Percentiles rank a stretch among this genome's conserved stretches.
Evolutionary conservation across 176 grass and related monocot species (phyloP).

Genomic region (Hordeum vulgare): DNA sequence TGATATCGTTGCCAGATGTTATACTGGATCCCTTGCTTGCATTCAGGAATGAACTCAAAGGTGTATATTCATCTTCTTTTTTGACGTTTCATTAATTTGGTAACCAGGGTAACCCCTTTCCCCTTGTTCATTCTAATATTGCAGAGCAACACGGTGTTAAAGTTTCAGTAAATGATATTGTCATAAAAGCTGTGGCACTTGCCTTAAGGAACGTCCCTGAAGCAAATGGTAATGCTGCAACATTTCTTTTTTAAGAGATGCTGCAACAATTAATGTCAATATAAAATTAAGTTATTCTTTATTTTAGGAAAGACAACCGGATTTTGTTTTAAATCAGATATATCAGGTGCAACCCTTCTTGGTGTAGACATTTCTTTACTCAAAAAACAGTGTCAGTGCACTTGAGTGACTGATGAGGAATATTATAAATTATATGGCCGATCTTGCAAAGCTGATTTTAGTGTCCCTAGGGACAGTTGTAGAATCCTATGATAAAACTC

Average conservation of each 20-base stretch:
- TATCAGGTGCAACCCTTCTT: not conserved
- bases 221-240: constrained; percentile 79
- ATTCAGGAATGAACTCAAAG: constrained; percentile 95
- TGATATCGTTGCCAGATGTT: constrained; percentile 66
- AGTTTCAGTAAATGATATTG: constrained; percentile 97
- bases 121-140: constrained; percentile 23
- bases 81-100: constrained; percentile 11
- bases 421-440: not conserved
- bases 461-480: not conserved
- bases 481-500: not conserved
- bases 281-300: not conserved
- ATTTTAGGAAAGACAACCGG: not conserved
- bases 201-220: constrained; percentile 83
- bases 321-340: not conserved
- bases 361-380: not conserved
- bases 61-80: constrained; percentile 34
- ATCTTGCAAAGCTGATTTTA: not conserved
- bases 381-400: not conserved
- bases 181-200: constrained; percentile 98
- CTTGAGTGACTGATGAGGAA: not conserved
- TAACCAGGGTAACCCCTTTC: not conserved
- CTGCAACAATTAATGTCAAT: not conserved
- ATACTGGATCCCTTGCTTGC: constrained; percentile 77
- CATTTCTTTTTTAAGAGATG: not conserved
- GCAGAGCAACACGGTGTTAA: constrained; percentile 85